Conservation (phyloP, 805 yeast genomes). For the Suhomyces sp. region DNA sequence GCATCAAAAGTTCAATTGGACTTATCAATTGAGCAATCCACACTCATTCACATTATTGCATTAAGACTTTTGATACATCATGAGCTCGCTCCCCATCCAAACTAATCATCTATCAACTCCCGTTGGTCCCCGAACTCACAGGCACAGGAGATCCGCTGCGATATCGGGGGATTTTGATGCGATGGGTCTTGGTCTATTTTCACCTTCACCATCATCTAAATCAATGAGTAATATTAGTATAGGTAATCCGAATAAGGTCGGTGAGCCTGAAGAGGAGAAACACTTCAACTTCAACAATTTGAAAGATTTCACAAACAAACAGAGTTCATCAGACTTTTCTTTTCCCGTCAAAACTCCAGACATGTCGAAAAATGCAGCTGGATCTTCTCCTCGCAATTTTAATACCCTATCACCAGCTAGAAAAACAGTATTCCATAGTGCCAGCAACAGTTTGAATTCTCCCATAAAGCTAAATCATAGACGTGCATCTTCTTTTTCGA, state of each 20-base stretch:
- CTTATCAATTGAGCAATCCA: neutral
- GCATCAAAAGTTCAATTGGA: neutral
- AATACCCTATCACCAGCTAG: constrained; percentile 5
- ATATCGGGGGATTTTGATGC: constrained; percentile 81
- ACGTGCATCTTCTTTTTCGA: constrained; percentile 15
- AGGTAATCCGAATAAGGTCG: neutral
- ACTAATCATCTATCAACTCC: constrained; percentile 3
- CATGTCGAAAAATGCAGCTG: constrained; percentile 6
- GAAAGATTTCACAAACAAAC: constrained; percentile 31
- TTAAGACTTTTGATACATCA: neutral
- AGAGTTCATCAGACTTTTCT: constrained; percentile 19
- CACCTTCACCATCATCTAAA: constrained; percentile 19
- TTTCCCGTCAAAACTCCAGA: constrained; percentile 28
- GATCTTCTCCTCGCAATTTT: constrained; percentile 2
- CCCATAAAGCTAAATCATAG: constrained; percentile 30
- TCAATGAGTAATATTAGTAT: constrained; percentile 8
- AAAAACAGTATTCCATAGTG: constrained; percentile 10
- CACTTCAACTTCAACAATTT: constrained; percentile 33
- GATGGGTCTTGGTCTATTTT: constrained; percentile 36
- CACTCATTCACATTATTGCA: neutral
- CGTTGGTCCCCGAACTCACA: constrained; percentile 47
- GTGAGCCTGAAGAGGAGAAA: constrained; percentile 21
- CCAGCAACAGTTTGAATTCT: constrained; percentile 25
- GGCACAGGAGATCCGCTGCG: constrained; percentile 84
- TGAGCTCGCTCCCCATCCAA: constrained; percentile 10